These are phyloP conservation scores for Niveomyces coronatus DNA, from an alignment of 2,329 filamentous ascomycete species.

Conservation along the genomic window DNA sequence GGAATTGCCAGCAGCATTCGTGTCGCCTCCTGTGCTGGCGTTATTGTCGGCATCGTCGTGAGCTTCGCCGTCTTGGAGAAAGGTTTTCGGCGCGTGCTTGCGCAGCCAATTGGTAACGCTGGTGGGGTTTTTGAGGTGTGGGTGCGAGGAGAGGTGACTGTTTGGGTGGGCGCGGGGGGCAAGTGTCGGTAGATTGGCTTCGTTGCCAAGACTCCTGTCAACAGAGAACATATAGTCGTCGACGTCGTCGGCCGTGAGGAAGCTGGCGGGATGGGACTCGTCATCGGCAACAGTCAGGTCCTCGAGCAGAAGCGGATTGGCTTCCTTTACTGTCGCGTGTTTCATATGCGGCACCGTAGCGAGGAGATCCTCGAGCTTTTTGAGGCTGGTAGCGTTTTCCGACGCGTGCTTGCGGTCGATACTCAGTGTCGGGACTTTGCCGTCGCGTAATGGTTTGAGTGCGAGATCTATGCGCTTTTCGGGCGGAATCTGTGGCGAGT, in stretches of 20 bases:
- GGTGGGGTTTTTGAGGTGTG: slow-evolving; percentile 59
- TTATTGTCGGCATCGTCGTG: slow-evolving; percentile 14
- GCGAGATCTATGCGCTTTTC: slow-evolving; percentile 65
- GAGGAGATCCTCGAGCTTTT: slow-evolving; percentile 40
- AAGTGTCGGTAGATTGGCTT: slow-evolving; percentile 36
- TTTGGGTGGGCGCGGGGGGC: slow-evolving; percentile 36
- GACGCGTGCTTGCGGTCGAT: slow-evolving; percentile 24
- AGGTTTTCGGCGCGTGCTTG: slow-evolving; percentile 72
- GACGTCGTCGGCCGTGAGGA: slow-evolving; percentile 59
- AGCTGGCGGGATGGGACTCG: slow-evolving; percentile 49
- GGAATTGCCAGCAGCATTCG: slow-evolving; percentile 11
- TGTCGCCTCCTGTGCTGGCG: slow-evolving; percentile 28
- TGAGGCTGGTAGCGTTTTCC: slow-evolving; percentile 33
- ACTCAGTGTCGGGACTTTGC: slow-evolving; percentile 22
- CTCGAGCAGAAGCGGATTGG: slow-evolving; percentile 46
- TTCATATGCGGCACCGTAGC: slow-evolving; percentile 41
- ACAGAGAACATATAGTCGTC: slow-evolving; percentile 63
- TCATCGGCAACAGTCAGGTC: slow-evolving; percentile 41
- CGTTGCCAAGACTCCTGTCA: slow-evolving; percentile 38
- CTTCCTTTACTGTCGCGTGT: slow-evolving; percentile 46
- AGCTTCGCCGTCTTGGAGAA: slow-evolving; percentile 63
- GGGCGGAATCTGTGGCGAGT: slow-evolving; percentile 64
- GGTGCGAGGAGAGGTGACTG: slow-evolving; percentile 27
- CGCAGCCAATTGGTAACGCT: slow-evolving; percentile 95
- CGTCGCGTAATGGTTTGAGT: slow-evolving; percentile 33